phyloP scores from a whole-genome alignment of 2,329 filamentous ascomycete genomes.

The Hirsutella minnesotensis region DNA sequence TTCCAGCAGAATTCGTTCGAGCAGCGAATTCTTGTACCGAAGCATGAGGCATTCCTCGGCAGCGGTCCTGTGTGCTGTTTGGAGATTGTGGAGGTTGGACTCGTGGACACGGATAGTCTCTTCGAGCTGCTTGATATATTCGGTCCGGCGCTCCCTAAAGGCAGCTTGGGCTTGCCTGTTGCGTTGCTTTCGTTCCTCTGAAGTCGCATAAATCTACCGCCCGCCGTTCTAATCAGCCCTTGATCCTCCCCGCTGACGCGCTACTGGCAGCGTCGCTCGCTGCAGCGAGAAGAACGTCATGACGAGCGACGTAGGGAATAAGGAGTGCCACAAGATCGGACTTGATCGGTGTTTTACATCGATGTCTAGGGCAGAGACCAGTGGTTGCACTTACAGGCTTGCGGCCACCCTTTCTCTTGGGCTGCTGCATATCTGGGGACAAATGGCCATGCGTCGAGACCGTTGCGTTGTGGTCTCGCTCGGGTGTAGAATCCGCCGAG shows the following conservation, averaged over 20 bases:
- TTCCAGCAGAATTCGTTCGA: slow-evolving; percentile 90
- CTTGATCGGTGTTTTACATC: too few relatives aligned
- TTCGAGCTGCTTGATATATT: slow-evolving; percentile 99
- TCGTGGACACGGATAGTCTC: slow-evolving; percentile 96
- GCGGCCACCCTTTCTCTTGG: slow-evolving; percentile 93
- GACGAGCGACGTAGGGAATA: background rate
- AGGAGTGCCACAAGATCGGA: too few relatives aligned
- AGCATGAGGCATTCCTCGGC: slow-evolving; percentile 97
- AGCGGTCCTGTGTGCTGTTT: slow-evolving; percentile 86
- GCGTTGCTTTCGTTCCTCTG: slow-evolving; percentile 94
- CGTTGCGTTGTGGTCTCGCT: slow-evolving; percentile 34
- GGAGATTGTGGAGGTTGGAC: slow-evolving; percentile 81
- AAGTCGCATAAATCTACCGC: slow-evolving; percentile 87
- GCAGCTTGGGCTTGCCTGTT: slow-evolving; percentile 96
- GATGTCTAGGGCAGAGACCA: background rate
- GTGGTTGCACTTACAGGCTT: slow-evolving; percentile 67
- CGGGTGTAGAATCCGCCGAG: slow-evolving; percentile 48
- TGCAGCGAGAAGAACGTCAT: background rate
- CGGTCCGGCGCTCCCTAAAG: slow-evolving; percentile 89
- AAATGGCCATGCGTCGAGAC: slow-evolving; percentile 20
- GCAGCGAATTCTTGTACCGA: slow-evolving; percentile 92
- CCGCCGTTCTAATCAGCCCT: background rate
- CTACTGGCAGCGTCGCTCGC: too few relatives aligned
- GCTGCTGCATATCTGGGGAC: slow-evolving; percentile 46
- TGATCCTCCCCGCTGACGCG: too few relatives aligned